phyloP scores from a whole-genome alignment of 164 flowering plant species.

The Kingdonia uniflora region DNA sequence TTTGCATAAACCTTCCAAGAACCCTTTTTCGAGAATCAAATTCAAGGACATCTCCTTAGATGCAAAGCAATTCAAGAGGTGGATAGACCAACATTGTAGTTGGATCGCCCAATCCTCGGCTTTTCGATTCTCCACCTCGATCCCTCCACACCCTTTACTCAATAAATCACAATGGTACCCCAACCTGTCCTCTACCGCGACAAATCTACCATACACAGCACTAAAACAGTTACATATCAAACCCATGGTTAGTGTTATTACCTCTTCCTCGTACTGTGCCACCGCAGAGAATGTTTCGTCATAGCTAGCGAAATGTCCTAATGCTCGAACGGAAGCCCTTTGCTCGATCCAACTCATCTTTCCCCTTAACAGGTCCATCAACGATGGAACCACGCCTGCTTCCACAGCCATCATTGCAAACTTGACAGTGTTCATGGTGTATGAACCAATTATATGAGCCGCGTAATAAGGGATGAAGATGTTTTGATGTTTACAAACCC shows the following conservation, averaged over 20 bases:
- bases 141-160: conserved; percentile 58
- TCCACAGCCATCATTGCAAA: conserved; percentile 53
- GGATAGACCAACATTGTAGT: conserved; percentile 71
- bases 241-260: conserved; percentile 39
- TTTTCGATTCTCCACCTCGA: conserved; percentile 56
- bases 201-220: conserved; percentile 37
- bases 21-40: conserved; percentile 40
- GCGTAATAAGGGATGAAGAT: conserved; percentile 86
- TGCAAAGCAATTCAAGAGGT: conserved; percentile 71
- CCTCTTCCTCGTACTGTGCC: conserved; percentile 33
- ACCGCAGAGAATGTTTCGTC: conserved; percentile 40
- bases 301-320: conserved; percentile 79
- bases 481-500: conserved; percentile 61
- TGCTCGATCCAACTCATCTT: conserved; percentile 85
- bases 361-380: conserved; percentile 65
- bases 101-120: conserved; percentile 95
- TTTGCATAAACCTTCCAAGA: conserved; percentile 35
- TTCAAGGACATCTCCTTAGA: conserved; percentile 31
- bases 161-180: conserved; percentile 62
- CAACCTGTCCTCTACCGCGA: conserved; percentile 31
- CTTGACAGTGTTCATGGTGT: conserved; percentile 62
- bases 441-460: conserved; percentile 86
- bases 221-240: conserved; percentile 43
- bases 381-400: conserved; percentile 53
- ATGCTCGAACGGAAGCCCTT: conserved; percentile 67